Percentiles rank a stretch among this genome's conserved stretches.
These are phyloP conservation scores for Toxicodendron radicans DNA, from an alignment of 345 rosid species.

Conservation along the genomic window DNA sequence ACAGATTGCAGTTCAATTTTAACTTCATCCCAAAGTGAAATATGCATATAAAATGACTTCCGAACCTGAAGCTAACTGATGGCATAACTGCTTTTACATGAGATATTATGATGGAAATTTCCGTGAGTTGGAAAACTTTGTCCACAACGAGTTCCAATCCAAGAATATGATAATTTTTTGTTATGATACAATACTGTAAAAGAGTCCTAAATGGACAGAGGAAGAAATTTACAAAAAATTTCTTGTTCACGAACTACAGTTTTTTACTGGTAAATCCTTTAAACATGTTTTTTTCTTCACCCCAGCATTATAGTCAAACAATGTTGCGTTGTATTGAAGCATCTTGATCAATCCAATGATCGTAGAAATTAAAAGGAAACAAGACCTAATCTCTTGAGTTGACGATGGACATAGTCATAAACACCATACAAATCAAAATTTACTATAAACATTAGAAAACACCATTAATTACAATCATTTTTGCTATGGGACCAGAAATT, in stretches of 20 bases:
- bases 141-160: neutral
- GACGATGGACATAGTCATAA: neutral
- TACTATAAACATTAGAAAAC: neutral
- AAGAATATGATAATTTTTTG: neutral
- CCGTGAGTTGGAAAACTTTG: neutral
- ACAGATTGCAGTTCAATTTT: neutral
- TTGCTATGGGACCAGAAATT: neutral
- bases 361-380: neutral
- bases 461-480: neutral
- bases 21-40: neutral
- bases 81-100: neutral
- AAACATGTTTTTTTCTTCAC: neutral
- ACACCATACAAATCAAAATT: neutral
- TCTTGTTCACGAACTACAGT: neutral
- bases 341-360: neutral
- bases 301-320: neutral
- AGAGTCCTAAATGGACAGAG: neutral
- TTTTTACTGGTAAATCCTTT: neutral
- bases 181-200: neutral
- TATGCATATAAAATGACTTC: neutral
- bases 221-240: constrained; percentile 2
- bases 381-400: neutral
- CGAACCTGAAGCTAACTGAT: neutral
- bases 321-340: neutral
- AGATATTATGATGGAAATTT: neutral